Conservation (phyloP, 1,139 yeast genomes). For the Suhomyces choctaworum region DNA sequence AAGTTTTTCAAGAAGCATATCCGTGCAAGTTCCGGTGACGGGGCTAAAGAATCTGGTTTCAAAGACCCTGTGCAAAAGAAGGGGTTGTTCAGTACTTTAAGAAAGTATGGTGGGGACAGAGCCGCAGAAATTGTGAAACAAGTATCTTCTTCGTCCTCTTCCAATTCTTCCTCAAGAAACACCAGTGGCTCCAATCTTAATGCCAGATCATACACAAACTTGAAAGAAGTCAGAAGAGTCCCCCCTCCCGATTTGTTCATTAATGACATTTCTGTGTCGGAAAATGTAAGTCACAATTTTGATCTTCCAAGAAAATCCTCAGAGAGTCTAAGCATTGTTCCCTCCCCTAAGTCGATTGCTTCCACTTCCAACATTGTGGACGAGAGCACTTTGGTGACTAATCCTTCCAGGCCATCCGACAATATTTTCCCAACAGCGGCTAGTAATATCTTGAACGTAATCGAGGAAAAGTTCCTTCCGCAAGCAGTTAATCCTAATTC, state of each 20-base stretch:
- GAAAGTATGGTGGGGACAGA: conserved; percentile 46
- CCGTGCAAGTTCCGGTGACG: conserved; percentile 57
- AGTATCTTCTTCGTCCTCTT: conserved; percentile 19
- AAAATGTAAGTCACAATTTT: background rate
- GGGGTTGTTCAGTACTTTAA: conserved; percentile 43
- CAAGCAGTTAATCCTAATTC: conserved; percentile 10
- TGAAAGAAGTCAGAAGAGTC: background rate
- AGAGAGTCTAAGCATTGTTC: conserved; percentile 1
- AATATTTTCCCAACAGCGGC: too few species aligned
- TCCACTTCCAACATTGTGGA: conserved; percentile 1
- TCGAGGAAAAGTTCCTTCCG: conserved; percentile 36
- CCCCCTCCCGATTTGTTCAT: conserved; percentile 3
- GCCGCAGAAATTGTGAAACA: conserved; percentile 41
- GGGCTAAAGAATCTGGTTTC: conserved; percentile 26
- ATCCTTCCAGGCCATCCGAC: too few species aligned
- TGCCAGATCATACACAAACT: conserved; percentile 3
- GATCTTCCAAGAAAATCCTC: conserved; percentile 2
- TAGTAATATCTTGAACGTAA: too few species aligned
- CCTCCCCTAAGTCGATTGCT: conserved; percentile 7
- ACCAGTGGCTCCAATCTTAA: conserved; percentile 3
- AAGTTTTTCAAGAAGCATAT: conserved; percentile 61
- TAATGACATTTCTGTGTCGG: background rate
- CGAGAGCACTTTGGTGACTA: conserved; percentile 4
- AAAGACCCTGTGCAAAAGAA: conserved; percentile 20
- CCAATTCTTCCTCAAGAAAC: conserved; percentile 5